Base-by-base conservation (phyloP, 257 asterid species). In the Linderniella brevidens region DNA sequence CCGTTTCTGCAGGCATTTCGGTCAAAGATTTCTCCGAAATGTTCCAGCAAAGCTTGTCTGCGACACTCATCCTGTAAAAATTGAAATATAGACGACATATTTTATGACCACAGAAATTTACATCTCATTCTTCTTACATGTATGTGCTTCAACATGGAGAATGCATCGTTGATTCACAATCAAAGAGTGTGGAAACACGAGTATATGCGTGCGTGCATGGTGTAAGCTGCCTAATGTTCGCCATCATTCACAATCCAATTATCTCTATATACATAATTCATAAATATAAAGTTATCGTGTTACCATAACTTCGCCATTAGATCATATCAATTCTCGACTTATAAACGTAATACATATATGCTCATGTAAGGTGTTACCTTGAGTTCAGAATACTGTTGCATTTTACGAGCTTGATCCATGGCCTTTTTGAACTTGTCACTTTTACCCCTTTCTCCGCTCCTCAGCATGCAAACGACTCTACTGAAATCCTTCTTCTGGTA, bases 401-500 rank as follows among this genome's bases (percentile, higher is more conserved):
- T 90, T 75, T 78, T 79, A 17, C 81, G 78, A 63, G 92, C 94
- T 72, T 79, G 94, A 35, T 75, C 92, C 94, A 90, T 85, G 65
- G 88, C 87, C 58, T 55, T 42, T 64, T 85, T 90, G 72, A 90
- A 77, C 70, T 79, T 79, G 48, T 63, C 85, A 0, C 61, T 64
- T 81, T 60, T 78, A 56, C 63, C 71, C 41, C 74, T 51, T 51
- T 71, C 73, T 39, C 94, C 94, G 53, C 75, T 85, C 70, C 96
- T 73, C 65, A 90, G 76, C 98, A 90, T 78, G 64, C 96, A 84
- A 18, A 84, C 94, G 17, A 85, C 75, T 50, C 96, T 73, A 59
- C 96, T 84, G 73, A 85, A 90, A 67, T 90, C 99, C 74, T 90
- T 85, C 82, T 60, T 81, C 67, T 77, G 99, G 62, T 85, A 90